These are phyloP conservation scores for Alternaria alternata DNA, from an alignment of 2,329 filamentous ascomycete genomes.

Conservation along the genomic window DNA sequence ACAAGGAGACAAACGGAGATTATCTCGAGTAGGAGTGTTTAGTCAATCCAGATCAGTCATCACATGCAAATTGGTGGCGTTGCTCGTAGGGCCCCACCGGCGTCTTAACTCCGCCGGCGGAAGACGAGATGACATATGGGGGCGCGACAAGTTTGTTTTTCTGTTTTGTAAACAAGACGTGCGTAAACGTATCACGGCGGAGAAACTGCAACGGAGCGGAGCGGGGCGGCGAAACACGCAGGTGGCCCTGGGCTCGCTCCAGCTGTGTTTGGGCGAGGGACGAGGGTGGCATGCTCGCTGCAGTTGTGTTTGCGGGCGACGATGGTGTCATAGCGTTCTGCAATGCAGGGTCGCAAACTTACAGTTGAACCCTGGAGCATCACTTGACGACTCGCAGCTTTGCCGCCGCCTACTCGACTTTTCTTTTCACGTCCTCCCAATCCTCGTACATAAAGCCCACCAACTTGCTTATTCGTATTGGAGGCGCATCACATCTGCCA, in stretches of 20 bases:
- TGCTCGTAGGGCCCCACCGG: neutral
- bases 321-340: slow-evolving; percentile 34
- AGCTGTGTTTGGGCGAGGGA: slow-evolving; percentile 3
- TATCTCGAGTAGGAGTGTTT: slow-evolving; percentile 57
- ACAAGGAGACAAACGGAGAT: slow-evolving; percentile 66
- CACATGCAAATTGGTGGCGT: neutral
- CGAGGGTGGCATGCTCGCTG: slow-evolving; percentile 20
- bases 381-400: slow-evolving; percentile 10
- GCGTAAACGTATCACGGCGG: slow-evolving; percentile 7
- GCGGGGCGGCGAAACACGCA: neutral
- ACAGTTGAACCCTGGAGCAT: slow-evolving; percentile 18
- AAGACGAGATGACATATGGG: slow-evolving; percentile 3
- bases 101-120: neutral
- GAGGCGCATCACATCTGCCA: slow-evolving; percentile 15
- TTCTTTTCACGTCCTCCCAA: neutral
- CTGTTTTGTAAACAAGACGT: slow-evolving; percentile 22
- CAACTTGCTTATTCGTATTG: slow-evolving; percentile 1
- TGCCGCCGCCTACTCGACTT: neutral
- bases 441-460: neutral
- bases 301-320: slow-evolving; percentile 8
- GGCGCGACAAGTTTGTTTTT: slow-evolving; percentile 1
- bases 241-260: neutral
- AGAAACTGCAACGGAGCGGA: neutral
- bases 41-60: neutral
- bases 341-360: no score